Evolutionary conservation across 441 rosid species (phyloP).

Genomic region (Mallotus japonicus): DNA sequence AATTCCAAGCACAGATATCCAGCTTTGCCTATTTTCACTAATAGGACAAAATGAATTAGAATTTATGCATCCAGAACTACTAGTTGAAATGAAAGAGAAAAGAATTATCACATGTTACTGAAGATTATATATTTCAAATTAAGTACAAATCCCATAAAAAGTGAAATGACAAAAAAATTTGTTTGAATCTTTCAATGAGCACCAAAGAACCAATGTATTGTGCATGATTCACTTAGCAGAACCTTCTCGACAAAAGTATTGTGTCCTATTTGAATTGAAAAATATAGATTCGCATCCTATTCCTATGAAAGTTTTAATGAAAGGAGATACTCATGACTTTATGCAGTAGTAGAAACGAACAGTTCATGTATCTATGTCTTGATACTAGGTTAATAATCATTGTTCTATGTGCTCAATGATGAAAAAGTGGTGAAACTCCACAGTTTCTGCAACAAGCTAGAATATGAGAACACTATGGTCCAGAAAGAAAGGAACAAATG

Average conservation of each 20-base stretch:
- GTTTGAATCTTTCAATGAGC: background rate
- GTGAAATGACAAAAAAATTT: background rate
- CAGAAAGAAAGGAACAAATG: constrained; percentile 20
- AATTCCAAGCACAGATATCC: background rate
- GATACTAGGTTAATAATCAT: background rate
- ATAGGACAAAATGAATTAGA: background rate
- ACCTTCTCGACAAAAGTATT: background rate
- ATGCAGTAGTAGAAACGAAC: background rate
- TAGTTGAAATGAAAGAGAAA: background rate
- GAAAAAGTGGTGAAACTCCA: background rate
- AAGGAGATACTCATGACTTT: background rate
- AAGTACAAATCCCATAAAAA: background rate
- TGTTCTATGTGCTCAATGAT: constrained; percentile 29
- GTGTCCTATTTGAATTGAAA: background rate
- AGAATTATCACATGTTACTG: background rate
- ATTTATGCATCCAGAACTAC: background rate
- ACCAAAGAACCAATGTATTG: background rate
- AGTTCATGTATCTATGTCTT: background rate
- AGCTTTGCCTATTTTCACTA: background rate
- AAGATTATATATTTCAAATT: background rate
- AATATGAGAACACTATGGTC: constrained; percentile 29
- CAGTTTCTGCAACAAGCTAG: constrained; percentile 36
- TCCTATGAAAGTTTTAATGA: background rate
- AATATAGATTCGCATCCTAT: background rate
- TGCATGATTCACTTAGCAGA: constrained; percentile 2